Evolutionary conservation across 805 yeast species (phyloP).

Genomic region (Teunomyces lycoperdinae): DNA sequence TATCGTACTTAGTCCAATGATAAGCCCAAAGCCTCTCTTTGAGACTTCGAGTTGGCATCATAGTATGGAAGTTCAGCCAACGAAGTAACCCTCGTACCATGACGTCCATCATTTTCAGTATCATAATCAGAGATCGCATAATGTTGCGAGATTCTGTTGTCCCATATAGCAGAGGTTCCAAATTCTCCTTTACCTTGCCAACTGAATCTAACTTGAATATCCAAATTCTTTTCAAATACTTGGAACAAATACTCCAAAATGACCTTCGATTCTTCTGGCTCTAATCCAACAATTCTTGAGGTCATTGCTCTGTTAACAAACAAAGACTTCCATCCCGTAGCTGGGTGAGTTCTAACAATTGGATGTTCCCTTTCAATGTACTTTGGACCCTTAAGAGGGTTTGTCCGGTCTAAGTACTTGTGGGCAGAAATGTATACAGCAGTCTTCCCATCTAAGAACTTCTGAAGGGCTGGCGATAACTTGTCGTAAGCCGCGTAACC

Average conservation of each 20-base stretch:
- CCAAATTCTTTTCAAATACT: slow-evolving; percentile 50
- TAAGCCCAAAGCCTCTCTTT: slow-evolving; percentile 49
- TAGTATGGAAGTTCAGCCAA: slow-evolving; percentile 52
- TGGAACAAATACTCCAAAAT: slow-evolving; percentile 46
- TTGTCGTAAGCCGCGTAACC: slow-evolving; percentile 54
- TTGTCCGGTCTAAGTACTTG: slow-evolving; percentile 39
- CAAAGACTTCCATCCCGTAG: slow-evolving; percentile 59
- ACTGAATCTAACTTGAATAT: slow-evolving; percentile 53
- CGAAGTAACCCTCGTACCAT: slow-evolving; percentile 38
- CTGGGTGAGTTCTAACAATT: slow-evolving; percentile 61
- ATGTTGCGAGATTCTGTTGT: slow-evolving; percentile 12
- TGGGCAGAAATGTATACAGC: slow-evolving; percentile 45
- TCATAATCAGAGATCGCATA: slow-evolving; percentile 18
- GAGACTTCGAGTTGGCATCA: slow-evolving; percentile 48
- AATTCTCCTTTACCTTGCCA: slow-evolving; percentile 43
- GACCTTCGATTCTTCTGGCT: slow-evolving; percentile 47
- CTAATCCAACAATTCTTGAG: slow-evolving; percentile 49
- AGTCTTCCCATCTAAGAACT: slow-evolving; percentile 43
- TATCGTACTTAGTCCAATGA: slow-evolving; percentile 12
- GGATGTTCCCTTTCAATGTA: slow-evolving; percentile 58
- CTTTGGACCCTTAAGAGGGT: slow-evolving; percentile 47
- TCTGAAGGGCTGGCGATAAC: slow-evolving; percentile 47
- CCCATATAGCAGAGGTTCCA: slow-evolving; percentile 33
- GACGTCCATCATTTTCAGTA: slow-evolving; percentile 6
- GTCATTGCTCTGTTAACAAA: slow-evolving; percentile 54